Percentiles rank a stretch among this genome's conserved stretches.
phyloP scores from a whole-genome alignment of 805 yeast species.

The Hemisphaericaspora nanyangensis region DNA sequence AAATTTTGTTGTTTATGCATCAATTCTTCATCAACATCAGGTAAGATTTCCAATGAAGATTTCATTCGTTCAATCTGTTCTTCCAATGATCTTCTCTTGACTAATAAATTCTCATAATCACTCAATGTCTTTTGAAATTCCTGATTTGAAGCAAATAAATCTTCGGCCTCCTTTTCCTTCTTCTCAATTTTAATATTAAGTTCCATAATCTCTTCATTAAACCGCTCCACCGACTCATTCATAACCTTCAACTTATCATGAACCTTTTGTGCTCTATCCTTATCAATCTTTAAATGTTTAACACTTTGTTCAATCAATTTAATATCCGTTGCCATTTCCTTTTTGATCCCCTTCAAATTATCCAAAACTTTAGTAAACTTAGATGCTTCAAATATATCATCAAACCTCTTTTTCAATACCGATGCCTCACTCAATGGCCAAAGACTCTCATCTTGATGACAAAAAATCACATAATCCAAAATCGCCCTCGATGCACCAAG shows the following conservation, averaged over 20 bases:
- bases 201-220: constrained; percentile 43
- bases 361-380: constrained; percentile 90
- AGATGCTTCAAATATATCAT: constrained; percentile 93
- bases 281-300: constrained; percentile 69
- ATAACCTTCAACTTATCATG: constrained; percentile 44
- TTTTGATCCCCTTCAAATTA: constrained; percentile 66
- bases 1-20: constrained; percentile 27
- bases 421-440: constrained; percentile 98
- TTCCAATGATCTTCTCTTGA: constrained; percentile 39
- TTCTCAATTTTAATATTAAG: constrained; percentile 48
- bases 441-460: constrained; percentile 94
- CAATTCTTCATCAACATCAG: constrained; percentile 35
- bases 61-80: constrained; percentile 52
- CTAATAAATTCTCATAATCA: constrained; percentile 53
- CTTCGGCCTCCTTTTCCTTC: constrained; percentile 56
- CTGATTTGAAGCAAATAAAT: constrained; percentile 71
- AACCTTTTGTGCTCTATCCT: constrained; percentile 63
- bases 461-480: constrained; percentile 87
- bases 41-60: constrained; percentile 42
- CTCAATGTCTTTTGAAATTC: constrained; percentile 72
- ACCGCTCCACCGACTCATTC: constrained; percentile 39
- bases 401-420: constrained; percentile 83
- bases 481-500: constrained; percentile 88
- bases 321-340: constrained; percentile 73
- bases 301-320: constrained; percentile 76